Percentiles rank a stretch among this genome's conserved stretches.
These are phyloP conservation scores for Epichloe uncinata DNA, from an alignment of 2,329 filamentous ascomycete genomes.

Conservation along the genomic window DNA sequence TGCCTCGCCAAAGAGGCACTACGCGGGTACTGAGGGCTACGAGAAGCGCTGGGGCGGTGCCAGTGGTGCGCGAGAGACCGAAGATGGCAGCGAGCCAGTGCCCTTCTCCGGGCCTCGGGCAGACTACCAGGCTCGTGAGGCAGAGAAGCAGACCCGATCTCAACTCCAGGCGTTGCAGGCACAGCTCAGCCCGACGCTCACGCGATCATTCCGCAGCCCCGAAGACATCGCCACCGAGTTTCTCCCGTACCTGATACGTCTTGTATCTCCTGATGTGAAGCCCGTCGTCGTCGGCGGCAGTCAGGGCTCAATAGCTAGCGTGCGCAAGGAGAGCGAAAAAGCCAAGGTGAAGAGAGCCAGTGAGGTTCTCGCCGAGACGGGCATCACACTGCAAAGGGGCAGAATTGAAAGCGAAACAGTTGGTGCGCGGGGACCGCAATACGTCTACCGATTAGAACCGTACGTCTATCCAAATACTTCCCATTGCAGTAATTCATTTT, in stretches of 20 bases:
- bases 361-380: constrained; percentile 68
- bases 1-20: constrained; percentile 50
- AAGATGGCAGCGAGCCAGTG: constrained; percentile 38
- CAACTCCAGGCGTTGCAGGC: constrained; percentile 61
- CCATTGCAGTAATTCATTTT: neutral
- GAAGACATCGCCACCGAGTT: constrained; percentile 71
- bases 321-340: constrained; percentile 77
- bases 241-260: constrained; percentile 68
- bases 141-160: constrained; percentile 63
- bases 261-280: constrained; percentile 81
- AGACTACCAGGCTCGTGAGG: constrained; percentile 69
- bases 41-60: constrained; percentile 29
- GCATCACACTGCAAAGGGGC: constrained; percentile 68
- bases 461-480: constrained; percentile 33
- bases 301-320: constrained; percentile 59
- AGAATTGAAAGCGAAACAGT: constrained; percentile 58
- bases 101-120: constrained; percentile 76
- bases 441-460: constrained; percentile 92
- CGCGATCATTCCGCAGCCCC: constrained; percentile 64
- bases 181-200: constrained; percentile 56
- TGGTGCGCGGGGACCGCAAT: constrained; percentile 47
- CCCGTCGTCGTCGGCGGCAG: constrained; percentile 71
- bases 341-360: constrained; percentile 68
- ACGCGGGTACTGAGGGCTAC: constrained; percentile 25
- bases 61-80: constrained; percentile 21